Conservation (phyloP, 805 yeast species). For the Sugiyamaella marilandica region DNA sequence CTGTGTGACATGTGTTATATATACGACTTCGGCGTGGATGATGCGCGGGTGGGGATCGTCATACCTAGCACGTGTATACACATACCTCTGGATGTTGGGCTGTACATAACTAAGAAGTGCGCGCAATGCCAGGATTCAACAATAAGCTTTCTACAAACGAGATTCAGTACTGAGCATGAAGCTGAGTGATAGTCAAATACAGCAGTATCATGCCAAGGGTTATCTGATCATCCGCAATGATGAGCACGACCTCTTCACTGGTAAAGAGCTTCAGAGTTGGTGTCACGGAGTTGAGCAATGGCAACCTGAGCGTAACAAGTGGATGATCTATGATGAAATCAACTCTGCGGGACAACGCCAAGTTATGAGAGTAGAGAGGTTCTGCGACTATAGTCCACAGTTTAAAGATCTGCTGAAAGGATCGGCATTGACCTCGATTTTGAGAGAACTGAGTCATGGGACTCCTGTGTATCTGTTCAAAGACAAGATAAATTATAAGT, state of each 20-base stretch:
- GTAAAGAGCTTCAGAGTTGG: slow-evolving; percentile 12
- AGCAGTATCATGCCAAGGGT: slow-evolving; percentile 7
- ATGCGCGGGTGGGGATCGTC: no score
- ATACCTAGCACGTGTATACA: no score
- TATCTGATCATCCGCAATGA: slow-evolving; percentile 9
- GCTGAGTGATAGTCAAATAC: slow-evolving; percentile 1
- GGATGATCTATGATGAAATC: slow-evolving; percentile 16
- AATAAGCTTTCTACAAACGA: no score
- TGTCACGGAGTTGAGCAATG: slow-evolving; percentile 12
- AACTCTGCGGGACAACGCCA: slow-evolving; percentile 15
- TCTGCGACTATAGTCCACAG: slow-evolving; percentile 9
- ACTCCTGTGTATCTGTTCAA: slow-evolving; percentile 12
- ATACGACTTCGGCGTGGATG: no score
- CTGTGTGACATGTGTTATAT: no score
- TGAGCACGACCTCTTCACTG: slow-evolving; percentile 12
- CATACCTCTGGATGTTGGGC: no score
- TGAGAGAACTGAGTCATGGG: slow-evolving; percentile 8
- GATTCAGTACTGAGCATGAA: neutral
- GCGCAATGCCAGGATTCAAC: no score
- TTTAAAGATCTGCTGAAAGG: slow-evolving; percentile 8
- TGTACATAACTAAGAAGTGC: no score
- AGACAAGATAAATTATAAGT: slow-evolving; percentile 17
- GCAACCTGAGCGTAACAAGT: slow-evolving; percentile 10
- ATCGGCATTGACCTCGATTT: slow-evolving; percentile 1
- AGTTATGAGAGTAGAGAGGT: slow-evolving; percentile 13